phyloP scores from a whole-genome alignment of 352 stramenopile species.

The Globisporangium lucens region DNA sequence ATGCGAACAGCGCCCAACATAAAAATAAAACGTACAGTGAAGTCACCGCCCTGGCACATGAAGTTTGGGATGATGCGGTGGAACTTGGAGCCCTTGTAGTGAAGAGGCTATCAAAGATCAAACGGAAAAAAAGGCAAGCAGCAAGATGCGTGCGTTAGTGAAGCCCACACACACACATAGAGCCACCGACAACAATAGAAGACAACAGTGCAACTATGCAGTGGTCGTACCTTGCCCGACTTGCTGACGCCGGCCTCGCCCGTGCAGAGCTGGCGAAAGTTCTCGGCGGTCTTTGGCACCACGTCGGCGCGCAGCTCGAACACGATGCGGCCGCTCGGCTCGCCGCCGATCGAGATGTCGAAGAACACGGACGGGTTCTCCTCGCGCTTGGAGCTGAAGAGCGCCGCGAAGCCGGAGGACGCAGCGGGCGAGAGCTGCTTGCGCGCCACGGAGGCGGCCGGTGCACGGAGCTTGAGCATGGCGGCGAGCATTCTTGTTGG shows the following conservation, averaged over 20 bases:
- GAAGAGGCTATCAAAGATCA: conserved; percentile 32
- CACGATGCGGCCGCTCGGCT: conserved; percentile 78
- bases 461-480: conserved; percentile 33
- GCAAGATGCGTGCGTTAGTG: neutral
- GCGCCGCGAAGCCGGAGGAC: conserved; percentile 14
- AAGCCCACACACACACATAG: neutral
- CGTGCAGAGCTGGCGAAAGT: conserved; percentile 97
- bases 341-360: conserved; percentile 94
- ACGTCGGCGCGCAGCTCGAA: conserved; percentile 94
- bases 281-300: conserved; percentile 98
- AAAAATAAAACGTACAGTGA: conserved; percentile 77
- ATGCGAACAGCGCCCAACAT: neutral
- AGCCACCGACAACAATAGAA: neutral
- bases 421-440: conserved; percentile 14
- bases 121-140: neutral
- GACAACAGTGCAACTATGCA: neutral
- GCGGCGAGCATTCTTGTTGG: conserved; percentile 15
- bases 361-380: conserved; percentile 95
- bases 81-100: conserved; percentile 90
- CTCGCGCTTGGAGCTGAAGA: conserved; percentile 59
- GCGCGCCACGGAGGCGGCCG: conserved; percentile 12
- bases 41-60: conserved; percentile 97
- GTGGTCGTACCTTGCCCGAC: conserved; percentile 41
- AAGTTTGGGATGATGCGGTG: conserved; percentile 94
- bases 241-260: conserved; percentile 93